These are phyloP conservation scores for Penicillium sp. DNA, from an alignment of 2,329 filamentous ascomycete genomes.

Conservation along the genomic window DNA sequence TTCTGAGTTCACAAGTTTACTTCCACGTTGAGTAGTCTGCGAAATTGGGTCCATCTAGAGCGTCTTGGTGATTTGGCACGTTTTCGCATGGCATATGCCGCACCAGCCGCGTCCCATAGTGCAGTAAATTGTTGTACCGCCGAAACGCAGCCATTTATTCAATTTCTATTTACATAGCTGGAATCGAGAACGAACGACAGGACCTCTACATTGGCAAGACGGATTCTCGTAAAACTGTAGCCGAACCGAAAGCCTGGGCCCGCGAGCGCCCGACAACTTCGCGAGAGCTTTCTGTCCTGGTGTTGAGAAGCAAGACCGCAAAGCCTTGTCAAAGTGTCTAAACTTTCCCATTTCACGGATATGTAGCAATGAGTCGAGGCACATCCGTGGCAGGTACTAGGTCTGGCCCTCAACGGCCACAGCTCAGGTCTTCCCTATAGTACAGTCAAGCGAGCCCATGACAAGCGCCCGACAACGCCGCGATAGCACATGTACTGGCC, in stretches of 20 bases:
- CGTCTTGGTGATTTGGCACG: neutral
- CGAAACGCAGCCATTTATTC: neutral
- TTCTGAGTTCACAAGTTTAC: slow-evolving; percentile 25
- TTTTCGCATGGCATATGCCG: neutral
- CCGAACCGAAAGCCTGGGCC: neutral
- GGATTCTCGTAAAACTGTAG: neutral
- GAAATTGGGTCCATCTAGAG: neutral
- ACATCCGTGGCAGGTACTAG: neutral
- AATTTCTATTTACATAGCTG: neutral
- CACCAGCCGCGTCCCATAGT: neutral
- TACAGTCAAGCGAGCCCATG: neutral
- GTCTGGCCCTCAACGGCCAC: neutral
- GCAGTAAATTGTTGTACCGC: neutral
- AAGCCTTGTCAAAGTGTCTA: neutral
- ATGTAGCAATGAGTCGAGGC: neutral
- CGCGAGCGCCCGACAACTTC: neutral
- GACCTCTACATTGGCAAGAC: neutral
- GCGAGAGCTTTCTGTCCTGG: neutral
- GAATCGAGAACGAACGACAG: neutral
- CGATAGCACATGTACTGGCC: no score
- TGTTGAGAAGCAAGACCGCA: neutral
- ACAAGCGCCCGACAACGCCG: no score
- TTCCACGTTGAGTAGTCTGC: neutral
- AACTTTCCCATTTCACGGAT: neutral
- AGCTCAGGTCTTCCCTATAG: neutral